phyloP scores from a whole-genome alignment of 1,284 basidiomycete species.

The Cerioporus squamosus region DNA sequence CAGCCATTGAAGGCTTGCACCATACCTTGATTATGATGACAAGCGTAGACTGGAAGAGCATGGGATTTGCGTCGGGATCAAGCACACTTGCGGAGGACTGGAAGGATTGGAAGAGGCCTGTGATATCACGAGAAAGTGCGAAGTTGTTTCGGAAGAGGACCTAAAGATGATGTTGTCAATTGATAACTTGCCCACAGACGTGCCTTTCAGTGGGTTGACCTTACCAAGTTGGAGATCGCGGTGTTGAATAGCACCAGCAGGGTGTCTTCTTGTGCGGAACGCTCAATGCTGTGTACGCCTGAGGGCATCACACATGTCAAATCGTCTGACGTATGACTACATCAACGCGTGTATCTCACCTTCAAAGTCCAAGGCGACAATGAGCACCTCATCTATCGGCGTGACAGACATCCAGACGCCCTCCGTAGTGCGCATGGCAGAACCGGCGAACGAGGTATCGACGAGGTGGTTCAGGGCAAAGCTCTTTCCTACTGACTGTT shows the following conservation, averaged over 20 bases:
- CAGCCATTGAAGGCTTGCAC: neutral
- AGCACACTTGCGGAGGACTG: constrained; percentile 63
- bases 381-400: constrained; percentile 55
- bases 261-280: constrained; percentile 66
- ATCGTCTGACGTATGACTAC: neutral
- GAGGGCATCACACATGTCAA: neutral
- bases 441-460: constrained; percentile 69
- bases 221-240: constrained; percentile 64
- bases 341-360: constrained; percentile 35
- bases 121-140: constrained; percentile 59
- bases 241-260: constrained; percentile 67
- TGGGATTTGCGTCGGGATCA: constrained; percentile 60
- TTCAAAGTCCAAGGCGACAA: constrained; percentile 70
- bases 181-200: too few relatives aligned
- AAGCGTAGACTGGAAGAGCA: constrained; percentile 60
- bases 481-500: constrained; percentile 69
- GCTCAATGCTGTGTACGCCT: constrained; percentile 69
- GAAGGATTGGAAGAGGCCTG: constrained; percentile 66
- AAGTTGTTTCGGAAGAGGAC: constrained; percentile 71
- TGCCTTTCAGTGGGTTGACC: too few relatives aligned
- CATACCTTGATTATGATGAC: constrained; percentile 66
- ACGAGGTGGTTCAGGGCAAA: constrained; percentile 65
- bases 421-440: constrained; percentile 70
- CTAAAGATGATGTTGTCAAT: constrained; percentile 33
- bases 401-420: constrained; percentile 74